These are phyloP conservation scores for Phalaenopsis hybrid DNA, from an alignment of 116 monocot species.

Conservation along the genomic window DNA sequence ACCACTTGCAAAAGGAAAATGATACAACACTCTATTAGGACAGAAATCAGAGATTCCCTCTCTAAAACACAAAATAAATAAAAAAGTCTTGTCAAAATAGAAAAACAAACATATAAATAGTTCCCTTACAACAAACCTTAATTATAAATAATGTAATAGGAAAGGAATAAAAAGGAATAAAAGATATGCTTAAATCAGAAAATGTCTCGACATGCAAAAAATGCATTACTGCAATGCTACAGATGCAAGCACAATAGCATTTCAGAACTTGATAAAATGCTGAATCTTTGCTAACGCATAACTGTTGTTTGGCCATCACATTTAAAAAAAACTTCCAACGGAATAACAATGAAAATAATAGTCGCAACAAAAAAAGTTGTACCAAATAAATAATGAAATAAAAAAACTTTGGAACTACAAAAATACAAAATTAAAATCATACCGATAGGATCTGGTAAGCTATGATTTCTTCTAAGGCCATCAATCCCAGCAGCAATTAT, in stretches of 20 bases:
- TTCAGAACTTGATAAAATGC: neutral
- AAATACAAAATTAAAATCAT: conserved; percentile 16
- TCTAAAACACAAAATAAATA: no score
- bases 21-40: no score
- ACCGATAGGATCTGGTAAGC: conserved; percentile 78
- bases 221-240: neutral
- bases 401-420: neutral
- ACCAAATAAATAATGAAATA: neutral
- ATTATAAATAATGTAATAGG: no score
- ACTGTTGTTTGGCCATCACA: neutral
- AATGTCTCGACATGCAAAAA: neutral
- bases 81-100: no score
- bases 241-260: neutral
- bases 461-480: conserved; percentile 65
- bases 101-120: no score
- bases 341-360: neutral
- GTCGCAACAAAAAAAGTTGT: neutral
- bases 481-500: conserved; percentile 87
- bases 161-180: no score
- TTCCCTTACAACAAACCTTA: no score
- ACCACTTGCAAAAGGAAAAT: no score
- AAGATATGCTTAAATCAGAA: no score
- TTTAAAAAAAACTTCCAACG: neutral
- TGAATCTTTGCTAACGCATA: neutral
- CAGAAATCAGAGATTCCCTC: no score